Evolutionary conservation across 208 protist species (phyloP).

Genomic region (Trypanosoma boissoni): DNA sequence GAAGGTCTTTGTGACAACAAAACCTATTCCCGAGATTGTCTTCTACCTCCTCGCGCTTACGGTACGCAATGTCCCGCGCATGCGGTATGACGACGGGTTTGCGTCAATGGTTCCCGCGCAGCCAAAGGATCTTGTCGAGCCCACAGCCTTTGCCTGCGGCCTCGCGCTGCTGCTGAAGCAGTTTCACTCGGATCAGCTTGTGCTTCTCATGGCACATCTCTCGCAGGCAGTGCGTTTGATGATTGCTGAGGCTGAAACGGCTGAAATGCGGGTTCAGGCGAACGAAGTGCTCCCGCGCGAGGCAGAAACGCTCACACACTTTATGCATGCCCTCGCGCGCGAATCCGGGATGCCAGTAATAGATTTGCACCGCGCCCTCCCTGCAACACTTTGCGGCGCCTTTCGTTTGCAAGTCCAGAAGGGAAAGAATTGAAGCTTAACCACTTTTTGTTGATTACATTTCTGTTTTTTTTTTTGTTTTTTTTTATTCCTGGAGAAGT

Average conservation of each 20-base stretch:
- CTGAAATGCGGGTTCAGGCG: constrained; percentile 1
- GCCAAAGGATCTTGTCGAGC: constrained; percentile 70
- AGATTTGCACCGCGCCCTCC: constrained; percentile 24
- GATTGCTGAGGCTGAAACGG: constrained; percentile 20
- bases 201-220: constrained; percentile 81
- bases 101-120: constrained; percentile 46
- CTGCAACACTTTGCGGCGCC: constrained; percentile 19
- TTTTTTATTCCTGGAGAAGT: constrained; percentile 10
- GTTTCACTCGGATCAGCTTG: constrained; percentile 82
- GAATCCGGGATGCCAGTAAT: constrained; percentile 17
- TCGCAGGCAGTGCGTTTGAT: constrained; percentile 75
- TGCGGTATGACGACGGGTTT: constrained; percentile 57
- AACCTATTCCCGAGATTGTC: constrained; percentile 62
- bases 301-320: constrained; percentile 32
- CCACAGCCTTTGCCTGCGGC: constrained; percentile 83
- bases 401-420: constrained; percentile 10
- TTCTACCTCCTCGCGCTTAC: constrained; percentile 81
- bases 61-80: constrained; percentile 44
- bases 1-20: constrained; percentile 85
- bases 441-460: constrained; percentile 4
- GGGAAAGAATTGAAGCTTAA: constrained; percentile 8
- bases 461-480: constrained; percentile 1
- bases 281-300: constrained; percentile 35
- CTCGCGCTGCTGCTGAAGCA: constrained; percentile 92
- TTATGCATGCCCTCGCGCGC: constrained; percentile 23